Conservation (phyloP, 352 stramenopile species). For the Phytophthora tubulina region DNA sequence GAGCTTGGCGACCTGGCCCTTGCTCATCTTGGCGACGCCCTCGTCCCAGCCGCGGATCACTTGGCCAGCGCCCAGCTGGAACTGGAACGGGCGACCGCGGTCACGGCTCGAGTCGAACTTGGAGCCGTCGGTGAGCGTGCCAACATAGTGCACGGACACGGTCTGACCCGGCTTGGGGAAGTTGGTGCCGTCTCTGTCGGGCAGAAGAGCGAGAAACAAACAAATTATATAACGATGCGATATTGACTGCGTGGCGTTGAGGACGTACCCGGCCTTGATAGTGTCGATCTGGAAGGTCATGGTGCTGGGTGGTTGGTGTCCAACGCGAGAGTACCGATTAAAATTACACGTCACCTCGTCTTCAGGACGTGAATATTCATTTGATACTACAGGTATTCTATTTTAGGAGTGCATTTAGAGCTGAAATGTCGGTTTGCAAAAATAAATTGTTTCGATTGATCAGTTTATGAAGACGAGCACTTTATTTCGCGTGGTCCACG, state of each 20-base stretch:
- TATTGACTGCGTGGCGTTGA: neutral
- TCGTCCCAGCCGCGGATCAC: constrained; percentile 87
- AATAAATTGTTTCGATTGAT: too few relatives aligned
- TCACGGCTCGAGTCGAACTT: constrained; percentile 89
- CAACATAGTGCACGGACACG: constrained; percentile 83
- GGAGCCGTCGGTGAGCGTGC: constrained; percentile 76
- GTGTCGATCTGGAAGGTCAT: constrained; percentile 79
- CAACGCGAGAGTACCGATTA: constrained; percentile 17
- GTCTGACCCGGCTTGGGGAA: constrained; percentile 77
- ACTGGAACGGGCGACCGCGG: constrained; percentile 81
- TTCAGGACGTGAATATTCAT: neutral
- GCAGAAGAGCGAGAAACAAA: neutral
- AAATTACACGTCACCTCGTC: too few relatives aligned
- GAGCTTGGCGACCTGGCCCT: constrained; percentile 95
- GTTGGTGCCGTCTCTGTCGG: constrained; percentile 73
- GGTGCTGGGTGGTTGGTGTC: constrained; percentile 11
- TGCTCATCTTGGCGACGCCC: constrained; percentile 87
- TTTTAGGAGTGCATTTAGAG: neutral
- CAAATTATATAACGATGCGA: neutral
- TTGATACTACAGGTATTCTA: neutral
- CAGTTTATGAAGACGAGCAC: too few relatives aligned
- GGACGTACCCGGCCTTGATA: constrained; percentile 71
- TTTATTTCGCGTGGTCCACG: constrained; percentile 14
- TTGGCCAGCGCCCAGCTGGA: constrained; percentile 78
- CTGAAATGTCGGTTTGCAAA: too few relatives aligned